phyloP scores from a whole-genome alignment of 169 alveolate species.

The Perkinsus olseni region DNA sequence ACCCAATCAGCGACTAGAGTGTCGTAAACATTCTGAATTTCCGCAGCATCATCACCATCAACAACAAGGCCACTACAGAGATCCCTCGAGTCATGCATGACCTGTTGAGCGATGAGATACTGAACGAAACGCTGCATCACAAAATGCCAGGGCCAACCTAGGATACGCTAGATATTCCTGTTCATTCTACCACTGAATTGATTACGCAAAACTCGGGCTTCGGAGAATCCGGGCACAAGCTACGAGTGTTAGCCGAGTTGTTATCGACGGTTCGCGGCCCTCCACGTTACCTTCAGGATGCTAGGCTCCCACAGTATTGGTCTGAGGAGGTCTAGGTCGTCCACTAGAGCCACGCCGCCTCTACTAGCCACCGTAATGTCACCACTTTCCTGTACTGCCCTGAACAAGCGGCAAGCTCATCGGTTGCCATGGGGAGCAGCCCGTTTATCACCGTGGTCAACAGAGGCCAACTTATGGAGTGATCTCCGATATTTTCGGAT shows the following conservation, averaged over 20 bases:
- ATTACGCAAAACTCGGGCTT: no score
- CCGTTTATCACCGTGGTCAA: no score
- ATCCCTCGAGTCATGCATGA: background rate
- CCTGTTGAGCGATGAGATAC: background rate
- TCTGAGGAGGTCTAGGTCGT: background rate
- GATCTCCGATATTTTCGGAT: no score
- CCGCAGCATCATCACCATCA: background rate
- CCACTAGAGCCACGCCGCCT: background rate
- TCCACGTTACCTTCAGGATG: background rate
- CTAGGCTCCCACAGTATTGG: background rate
- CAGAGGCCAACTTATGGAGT: no score
- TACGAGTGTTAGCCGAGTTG: no score
- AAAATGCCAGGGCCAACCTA: no score
- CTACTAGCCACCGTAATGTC: background rate
- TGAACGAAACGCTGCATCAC: background rate
- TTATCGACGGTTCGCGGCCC: no score
- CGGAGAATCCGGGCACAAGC: no score
- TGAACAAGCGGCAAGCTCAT: background rate
- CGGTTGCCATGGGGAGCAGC: no score
- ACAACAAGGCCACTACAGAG: background rate
- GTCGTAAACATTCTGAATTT: background rate
- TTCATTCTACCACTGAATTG: no score
- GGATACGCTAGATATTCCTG: no score
- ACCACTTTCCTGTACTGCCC: background rate
- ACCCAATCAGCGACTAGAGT: background rate